These are phyloP conservation scores for Nannizzia gypsea DNA, from an alignment of 2,329 filamentous ascomycete species.

Conservation along the genomic window DNA sequence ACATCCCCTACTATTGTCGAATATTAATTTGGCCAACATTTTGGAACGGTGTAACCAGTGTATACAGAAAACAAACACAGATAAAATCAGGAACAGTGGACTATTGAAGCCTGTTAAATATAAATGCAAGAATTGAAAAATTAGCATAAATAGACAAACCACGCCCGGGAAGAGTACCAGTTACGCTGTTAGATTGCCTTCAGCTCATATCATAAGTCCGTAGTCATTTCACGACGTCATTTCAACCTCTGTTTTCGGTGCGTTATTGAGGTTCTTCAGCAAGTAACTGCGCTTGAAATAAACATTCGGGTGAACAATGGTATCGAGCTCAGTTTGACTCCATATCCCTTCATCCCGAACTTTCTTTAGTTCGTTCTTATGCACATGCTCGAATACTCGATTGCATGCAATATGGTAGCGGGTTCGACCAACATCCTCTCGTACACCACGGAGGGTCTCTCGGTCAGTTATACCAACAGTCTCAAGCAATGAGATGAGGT, in stretches of 20 bases:
- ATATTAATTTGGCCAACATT: no score
- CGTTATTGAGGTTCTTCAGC: slow-evolving; percentile 62
- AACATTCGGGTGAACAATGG: slow-evolving; percentile 92
- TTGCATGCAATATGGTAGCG: slow-evolving; percentile 95
- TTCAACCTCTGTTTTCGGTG: slow-evolving; percentile 41
- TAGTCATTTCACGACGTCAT: slow-evolving; percentile 32
- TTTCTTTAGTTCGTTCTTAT: slow-evolving; percentile 65
- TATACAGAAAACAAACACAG: no score
- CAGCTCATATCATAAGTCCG: background rate
- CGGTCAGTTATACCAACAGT: slow-evolving; percentile 67
- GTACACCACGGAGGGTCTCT: slow-evolving; percentile 65
- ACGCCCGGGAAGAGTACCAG: background rate
- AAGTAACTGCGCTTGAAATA: slow-evolving; percentile 94
- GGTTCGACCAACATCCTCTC: slow-evolving; percentile 77
- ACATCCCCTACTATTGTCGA: no score
- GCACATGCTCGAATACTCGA: slow-evolving; percentile 78
- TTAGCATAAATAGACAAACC: background rate
- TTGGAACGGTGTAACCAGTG: no score
- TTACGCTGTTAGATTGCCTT: background rate
- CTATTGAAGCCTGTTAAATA: background rate
- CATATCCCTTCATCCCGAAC: slow-evolving; percentile 64
- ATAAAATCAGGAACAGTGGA: no score
- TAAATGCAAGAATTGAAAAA: background rate
- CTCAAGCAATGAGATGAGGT: slow-evolving; percentile 65
- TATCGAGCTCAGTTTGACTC: slow-evolving; percentile 70